Percentiles rank a stretch among this genome's conserved stretches.
Conservation (phyloP, 345 rosid genomes). For the Eucalyptus victrix region DNA sequence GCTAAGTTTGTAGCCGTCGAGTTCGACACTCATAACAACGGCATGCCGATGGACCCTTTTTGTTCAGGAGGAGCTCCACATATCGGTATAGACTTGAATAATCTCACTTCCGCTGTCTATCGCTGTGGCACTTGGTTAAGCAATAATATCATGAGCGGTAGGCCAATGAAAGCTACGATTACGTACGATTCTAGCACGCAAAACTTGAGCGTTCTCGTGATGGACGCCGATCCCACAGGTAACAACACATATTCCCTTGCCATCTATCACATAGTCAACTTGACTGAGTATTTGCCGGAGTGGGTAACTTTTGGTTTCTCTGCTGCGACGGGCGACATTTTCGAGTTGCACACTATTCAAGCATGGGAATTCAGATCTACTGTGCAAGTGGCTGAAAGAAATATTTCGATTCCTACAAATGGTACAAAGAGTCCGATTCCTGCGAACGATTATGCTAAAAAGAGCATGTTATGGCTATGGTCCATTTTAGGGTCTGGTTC, state of each 20-base stretch:
- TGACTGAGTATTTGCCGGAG: neutral
- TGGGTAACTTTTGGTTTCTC: neutral
- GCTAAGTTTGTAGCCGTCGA: neutral
- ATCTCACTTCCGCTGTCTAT: neutral
- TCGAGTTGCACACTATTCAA: accelerated
- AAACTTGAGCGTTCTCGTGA: neutral
- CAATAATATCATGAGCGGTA: neutral
- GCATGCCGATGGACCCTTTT: too few species aligned
- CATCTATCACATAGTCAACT: neutral
- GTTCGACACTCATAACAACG: neutral
- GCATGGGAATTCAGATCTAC: neutral
- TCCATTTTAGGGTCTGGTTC: neutral
- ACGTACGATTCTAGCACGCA: neutral
- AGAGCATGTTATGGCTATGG: neutral
- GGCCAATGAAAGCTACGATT: neutral
- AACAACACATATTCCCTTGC: accelerated
- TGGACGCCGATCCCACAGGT: accelerated
- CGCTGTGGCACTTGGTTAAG: too few species aligned
- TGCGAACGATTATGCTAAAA: neutral
- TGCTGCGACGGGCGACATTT: accelerated
- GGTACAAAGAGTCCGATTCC: too few species aligned
- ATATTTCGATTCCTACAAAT: too few species aligned
- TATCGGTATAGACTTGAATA: neutral
- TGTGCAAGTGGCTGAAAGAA: neutral
- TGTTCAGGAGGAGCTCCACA: neutral